Conservation (phyloP, 768 basidiomycete species). For the Termitomyces sp. region DNA sequence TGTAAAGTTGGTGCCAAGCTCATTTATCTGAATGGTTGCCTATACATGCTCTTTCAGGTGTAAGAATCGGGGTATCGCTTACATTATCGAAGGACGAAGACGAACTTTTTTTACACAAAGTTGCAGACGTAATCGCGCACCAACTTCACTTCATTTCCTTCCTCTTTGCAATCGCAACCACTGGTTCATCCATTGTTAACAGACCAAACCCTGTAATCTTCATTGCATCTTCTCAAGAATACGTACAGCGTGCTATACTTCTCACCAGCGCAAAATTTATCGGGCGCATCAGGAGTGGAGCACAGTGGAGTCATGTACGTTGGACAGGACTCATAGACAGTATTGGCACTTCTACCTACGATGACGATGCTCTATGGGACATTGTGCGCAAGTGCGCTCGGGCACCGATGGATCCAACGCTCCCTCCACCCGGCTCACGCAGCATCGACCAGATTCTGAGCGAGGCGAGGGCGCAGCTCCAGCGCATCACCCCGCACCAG, state of each 20-base stretch:
- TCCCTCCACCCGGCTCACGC: constrained; percentile 60
- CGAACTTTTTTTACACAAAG: constrained; percentile 46
- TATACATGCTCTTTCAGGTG: constrained; percentile 21
- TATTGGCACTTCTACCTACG: constrained; percentile 49
- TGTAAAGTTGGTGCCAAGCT: constrained; percentile 1
- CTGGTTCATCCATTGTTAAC: constrained; percentile 23
- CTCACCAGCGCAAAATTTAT: constrained; percentile 65
- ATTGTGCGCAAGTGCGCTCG: constrained; percentile 59
- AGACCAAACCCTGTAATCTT: constrained; percentile 46
- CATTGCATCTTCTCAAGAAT: constrained; percentile 46
- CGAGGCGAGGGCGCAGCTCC: constrained; percentile 55
- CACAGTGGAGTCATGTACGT: constrained; percentile 1
- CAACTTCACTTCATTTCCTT: constrained; percentile 36
- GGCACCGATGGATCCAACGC: constrained; percentile 52
- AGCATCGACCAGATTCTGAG: constrained; percentile 53
- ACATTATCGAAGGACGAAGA: constrained; percentile 56
- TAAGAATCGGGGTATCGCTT: constrained; percentile 53
- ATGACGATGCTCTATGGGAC: constrained; percentile 65
- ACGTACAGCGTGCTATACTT: constrained; percentile 62
- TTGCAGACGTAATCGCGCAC: constrained; percentile 42
- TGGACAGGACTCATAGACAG: constrained; percentile 49
- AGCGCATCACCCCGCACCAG: constrained; percentile 54
- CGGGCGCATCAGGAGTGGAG: constrained; percentile 23
- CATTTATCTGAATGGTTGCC: background rate
- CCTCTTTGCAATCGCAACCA: constrained; percentile 52